These are phyloP conservation scores for Cucumis hystrix DNA, from an alignment of 306 rosid genomes.

Conservation along the genomic window DNA sequence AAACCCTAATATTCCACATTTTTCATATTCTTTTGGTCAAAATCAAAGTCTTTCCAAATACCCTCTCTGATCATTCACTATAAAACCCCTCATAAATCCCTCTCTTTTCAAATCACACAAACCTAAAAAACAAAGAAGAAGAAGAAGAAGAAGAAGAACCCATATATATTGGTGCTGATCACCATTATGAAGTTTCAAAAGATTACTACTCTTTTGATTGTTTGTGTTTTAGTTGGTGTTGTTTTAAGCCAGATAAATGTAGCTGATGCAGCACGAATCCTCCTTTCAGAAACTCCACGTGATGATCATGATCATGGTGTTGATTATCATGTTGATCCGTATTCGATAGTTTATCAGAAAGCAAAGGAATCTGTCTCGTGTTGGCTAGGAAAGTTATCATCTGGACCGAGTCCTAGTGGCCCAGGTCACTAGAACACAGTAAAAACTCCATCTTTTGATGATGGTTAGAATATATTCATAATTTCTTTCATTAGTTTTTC, in stretches of 20 bases:
- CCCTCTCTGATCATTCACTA: background rate
- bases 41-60: background rate
- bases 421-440: background rate
- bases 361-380: background rate
- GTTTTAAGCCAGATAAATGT: background rate
- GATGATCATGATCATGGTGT: background rate
- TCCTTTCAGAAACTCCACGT: background rate
- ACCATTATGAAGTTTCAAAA: background rate
- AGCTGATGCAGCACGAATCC: background rate
- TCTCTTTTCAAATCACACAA: background rate
- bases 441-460: background rate
- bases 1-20: background rate
- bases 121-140: background rate
- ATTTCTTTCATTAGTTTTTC: background rate
- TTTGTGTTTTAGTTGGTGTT: background rate
- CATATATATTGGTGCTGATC: background rate
- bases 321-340: background rate
- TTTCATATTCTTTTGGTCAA: background rate
- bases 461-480: background rate
- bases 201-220: background rate
- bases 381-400: slow-evolving; percentile 3
- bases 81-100: background rate
- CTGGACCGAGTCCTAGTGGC: slow-evolving; percentile 10
- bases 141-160: too few species aligned
- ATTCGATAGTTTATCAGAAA: background rate